Percentiles rank a stretch among this genome's conserved stretches.
phyloP scores from a whole-genome alignment of 2,329 filamentous ascomycete species.

The Aureobasidium sp. region DNA sequence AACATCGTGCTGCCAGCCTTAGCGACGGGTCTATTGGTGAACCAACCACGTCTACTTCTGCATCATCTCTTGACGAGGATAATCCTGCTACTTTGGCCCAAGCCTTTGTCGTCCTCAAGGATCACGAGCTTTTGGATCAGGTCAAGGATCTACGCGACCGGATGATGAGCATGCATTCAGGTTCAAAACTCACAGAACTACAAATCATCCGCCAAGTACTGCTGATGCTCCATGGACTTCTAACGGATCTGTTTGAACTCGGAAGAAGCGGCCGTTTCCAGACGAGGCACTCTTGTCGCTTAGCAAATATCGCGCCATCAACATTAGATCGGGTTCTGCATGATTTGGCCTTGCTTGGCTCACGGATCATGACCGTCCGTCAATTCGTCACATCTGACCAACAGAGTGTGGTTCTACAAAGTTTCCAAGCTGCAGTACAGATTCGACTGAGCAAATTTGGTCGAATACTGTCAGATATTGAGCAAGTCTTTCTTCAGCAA shows the following conservation, averaged over 20 bases:
- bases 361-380: conserved; percentile 53
- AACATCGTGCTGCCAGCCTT: conserved; percentile 56
- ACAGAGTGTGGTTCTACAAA: conserved; percentile 62
- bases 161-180: not conserved
- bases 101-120: conserved; percentile 32
- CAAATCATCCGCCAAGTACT: conserved; percentile 80
- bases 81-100: conserved; percentile 39
- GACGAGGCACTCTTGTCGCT: conserved; percentile 19
- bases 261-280: conserved; percentile 34
- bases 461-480: conserved; percentile 61
- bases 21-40: conserved; percentile 32
- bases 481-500: conserved; percentile 66
- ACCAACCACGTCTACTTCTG: conserved; percentile 33
- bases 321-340: conserved; percentile 42
- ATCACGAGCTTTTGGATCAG: conserved; percentile 36
- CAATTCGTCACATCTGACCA: conserved; percentile 48
- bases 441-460: conserved; percentile 67
- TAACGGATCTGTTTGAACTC: conserved; percentile 73
- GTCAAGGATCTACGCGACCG: conserved; percentile 35
- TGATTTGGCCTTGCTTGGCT: conserved; percentile 55
- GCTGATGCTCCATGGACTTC: conserved; percentile 85
- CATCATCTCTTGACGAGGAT: conserved; percentile 43
- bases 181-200: conserved; percentile 67
- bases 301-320: conserved; percentile 27
- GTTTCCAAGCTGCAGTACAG: conserved; percentile 72